These are phyloP conservation scores for Aspergillus wentii DNA, from an alignment of 495 filamentous ascomycete species.

Conservation along the genomic window DNA sequence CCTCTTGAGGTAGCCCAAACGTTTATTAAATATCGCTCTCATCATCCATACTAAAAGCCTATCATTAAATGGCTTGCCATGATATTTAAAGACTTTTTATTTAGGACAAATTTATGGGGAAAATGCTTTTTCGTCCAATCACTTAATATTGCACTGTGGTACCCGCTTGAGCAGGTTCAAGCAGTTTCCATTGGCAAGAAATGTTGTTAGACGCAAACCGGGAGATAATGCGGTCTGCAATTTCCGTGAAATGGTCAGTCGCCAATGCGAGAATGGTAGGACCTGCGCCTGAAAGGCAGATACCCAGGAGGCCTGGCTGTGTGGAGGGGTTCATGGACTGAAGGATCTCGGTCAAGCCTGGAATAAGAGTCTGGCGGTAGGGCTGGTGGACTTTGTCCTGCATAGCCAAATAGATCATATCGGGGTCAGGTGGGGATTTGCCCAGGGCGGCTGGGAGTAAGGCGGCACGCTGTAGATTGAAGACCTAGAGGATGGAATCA, in stretches of 20 bases:
- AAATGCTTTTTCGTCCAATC: too few species aligned
- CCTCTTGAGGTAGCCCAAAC: too few species aligned
- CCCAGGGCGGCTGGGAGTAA: conserved; percentile 82
- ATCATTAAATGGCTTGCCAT: too few species aligned
- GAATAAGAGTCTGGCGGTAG: conserved; percentile 83
- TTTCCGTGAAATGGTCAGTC: conserved; percentile 77
- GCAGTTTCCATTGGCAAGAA: conserved; percentile 76
- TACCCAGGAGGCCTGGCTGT: conserved; percentile 83
- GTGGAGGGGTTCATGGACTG: conserved; percentile 76
- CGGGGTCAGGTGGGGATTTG: conserved; percentile 81
- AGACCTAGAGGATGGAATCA: conserved; percentile 54
- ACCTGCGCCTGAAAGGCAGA: conserved; percentile 89
- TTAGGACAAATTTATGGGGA: too few species aligned
- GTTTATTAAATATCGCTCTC: too few species aligned
- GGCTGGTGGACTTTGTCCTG: conserved; percentile 96
- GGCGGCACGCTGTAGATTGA: conserved; percentile 90
- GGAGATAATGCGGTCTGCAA: conserved; percentile 69
- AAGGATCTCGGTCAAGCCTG: conserved; percentile 85
- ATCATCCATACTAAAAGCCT: too few species aligned
- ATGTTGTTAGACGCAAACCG: conserved; percentile 65
- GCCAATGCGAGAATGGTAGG: conserved; percentile 92
- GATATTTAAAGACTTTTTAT: too few species aligned
- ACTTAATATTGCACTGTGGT: conserved; percentile 51
- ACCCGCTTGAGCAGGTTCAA: conserved; percentile 83
- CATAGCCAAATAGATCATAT: conserved; percentile 94